Percentiles rank a stretch among this genome's conserved stretches.
Conservation (phyloP, 768 basidiomycete genomes). For the Lactifluus volemus region DNA sequence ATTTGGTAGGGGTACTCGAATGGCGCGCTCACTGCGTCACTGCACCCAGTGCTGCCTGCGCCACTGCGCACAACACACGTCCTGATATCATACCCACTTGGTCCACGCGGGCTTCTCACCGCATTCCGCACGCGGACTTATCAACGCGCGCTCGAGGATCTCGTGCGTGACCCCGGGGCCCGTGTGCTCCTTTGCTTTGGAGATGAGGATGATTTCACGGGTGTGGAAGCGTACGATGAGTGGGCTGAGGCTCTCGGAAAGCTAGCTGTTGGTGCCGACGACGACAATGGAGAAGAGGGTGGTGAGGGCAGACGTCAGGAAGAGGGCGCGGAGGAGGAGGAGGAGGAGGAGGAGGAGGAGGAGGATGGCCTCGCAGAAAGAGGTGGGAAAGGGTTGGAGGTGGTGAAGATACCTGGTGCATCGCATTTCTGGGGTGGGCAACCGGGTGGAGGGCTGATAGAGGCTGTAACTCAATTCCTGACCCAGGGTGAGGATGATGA, state of each 20-base stretch:
- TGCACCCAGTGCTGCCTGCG: constrained; percentile 46
- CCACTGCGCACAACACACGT: constrained; percentile 54
- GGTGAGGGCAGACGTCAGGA: not conserved
- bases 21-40: constrained; percentile 64
- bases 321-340: not conserved
- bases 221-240: constrained; percentile 39
- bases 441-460: constrained; percentile 12
- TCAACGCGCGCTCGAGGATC: constrained; percentile 37
- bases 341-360: not conserved
- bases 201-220: constrained; percentile 64
- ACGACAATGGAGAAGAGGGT: not conserved
- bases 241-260: constrained; percentile 41
- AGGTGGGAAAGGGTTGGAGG: constrained; percentile 4
- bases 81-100: constrained; percentile 69
- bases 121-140: constrained; percentile 56
- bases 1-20: constrained; percentile 73
- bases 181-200: constrained; percentile 61
- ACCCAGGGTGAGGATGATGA: not conserved
- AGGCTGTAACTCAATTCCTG: constrained; percentile 13
- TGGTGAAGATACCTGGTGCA: constrained; percentile 15
- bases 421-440: constrained; percentile 20
- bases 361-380: not conserved
- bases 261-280: not conserved
- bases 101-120: constrained; percentile 58
- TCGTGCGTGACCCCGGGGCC: constrained; percentile 38